Evolutionary conservation across 768 basidiomycete species (phyloP).

Genomic region (Collybia mongolica): DNA sequence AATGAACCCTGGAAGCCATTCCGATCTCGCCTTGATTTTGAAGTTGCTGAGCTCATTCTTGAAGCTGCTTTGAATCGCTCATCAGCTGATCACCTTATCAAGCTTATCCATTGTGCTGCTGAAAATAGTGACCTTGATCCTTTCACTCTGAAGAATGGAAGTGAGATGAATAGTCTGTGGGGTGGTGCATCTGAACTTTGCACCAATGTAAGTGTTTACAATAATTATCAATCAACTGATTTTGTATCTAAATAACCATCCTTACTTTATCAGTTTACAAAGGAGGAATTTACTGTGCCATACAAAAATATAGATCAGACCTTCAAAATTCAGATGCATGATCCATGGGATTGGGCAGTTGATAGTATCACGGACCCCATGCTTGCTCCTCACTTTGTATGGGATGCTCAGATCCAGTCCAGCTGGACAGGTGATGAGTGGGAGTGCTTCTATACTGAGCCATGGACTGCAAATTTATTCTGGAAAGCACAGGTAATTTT

Average conservation of each 20-base stretch:
- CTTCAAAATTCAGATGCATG: conserved; percentile 15
- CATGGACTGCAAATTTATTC: conserved; percentile 33
- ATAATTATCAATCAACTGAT: no score
- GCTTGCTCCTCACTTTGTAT: conserved; percentile 20
- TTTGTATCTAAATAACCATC: no score
- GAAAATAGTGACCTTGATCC: conserved; percentile 10
- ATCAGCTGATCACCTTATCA: conserved; percentile 16
- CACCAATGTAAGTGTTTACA: no score
- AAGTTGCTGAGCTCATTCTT: conserved; percentile 23
- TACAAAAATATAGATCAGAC: conserved; percentile 7
- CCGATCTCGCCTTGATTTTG: conserved; percentile 22
- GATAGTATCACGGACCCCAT: conserved; percentile 18
- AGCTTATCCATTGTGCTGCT: conserved; percentile 12
- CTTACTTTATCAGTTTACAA: background rate
- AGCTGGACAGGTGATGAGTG: conserved; percentile 22
- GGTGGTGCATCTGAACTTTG: conserved; percentile 3
- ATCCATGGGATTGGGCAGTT: conserved; percentile 25
- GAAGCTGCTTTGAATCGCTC: conserved; percentile 16
- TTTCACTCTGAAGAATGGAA: conserved; percentile 9
- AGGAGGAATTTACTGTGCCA: conserved; percentile 11
- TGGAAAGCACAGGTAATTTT: conserved; percentile 35
- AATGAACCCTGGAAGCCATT: conserved; percentile 29
- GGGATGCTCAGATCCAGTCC: conserved; percentile 27
- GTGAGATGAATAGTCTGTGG: conserved; percentile 20
- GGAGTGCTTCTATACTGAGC: conserved; percentile 28